Evolutionary conservation across 2,329 filamentous ascomycete genomes (phyloP), one percentile per base, ranked within the genome.

Genomic region (Cercospora berteroae): DNA sequence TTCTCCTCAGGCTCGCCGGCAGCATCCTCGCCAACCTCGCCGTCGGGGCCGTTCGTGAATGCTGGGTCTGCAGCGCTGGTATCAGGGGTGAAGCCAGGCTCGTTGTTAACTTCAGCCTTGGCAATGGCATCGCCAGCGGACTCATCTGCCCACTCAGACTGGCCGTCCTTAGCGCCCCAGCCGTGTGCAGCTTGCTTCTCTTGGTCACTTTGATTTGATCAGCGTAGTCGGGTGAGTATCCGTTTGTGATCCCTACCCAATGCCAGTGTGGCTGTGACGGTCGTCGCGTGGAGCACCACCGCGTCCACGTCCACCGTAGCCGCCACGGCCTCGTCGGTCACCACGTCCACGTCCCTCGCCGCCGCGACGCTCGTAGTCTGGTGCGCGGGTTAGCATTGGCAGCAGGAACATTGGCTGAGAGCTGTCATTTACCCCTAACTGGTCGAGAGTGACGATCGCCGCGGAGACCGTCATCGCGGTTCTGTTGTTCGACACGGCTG

Each of bases 81-180:
- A 67, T 78, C 74, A 13, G 73, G 68, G 5, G 68, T 67, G 64
- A 73, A 75, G 52, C 72, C 74, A 33, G 70, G 63, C 29, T 72
- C 75, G 67, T 72, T 74, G 66, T 75, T 74, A 27, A 65, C 71
- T 56, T 75, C 73, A 44, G 74, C 71, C 82, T 92, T 87, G 74
- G 95, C 95, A 75, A 97, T 96, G 75, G 88, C 90, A 81, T 96
- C 93, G 75, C 91, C 95, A 75, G 90, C 93, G 82, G 92, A 88
- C 87, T 98, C 95, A 77, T 98, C 95, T 78, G 91, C 91, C 83
- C 91, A 89, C 83, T 96, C 93, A 78, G 90, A 90, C 70, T 89
- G 84, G 77, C 93, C 95, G 62, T 73, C 90, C 75, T 87, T 86
- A 78, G 88, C 89, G 76, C 94, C 95, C 93, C 94, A 98, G 76